Evolutionary conservation across 1,284 basidiomycete genomes (phyloP), one percentile per base, ranked within the genome.

Genomic region (Wolfiporia cocos): DNA sequence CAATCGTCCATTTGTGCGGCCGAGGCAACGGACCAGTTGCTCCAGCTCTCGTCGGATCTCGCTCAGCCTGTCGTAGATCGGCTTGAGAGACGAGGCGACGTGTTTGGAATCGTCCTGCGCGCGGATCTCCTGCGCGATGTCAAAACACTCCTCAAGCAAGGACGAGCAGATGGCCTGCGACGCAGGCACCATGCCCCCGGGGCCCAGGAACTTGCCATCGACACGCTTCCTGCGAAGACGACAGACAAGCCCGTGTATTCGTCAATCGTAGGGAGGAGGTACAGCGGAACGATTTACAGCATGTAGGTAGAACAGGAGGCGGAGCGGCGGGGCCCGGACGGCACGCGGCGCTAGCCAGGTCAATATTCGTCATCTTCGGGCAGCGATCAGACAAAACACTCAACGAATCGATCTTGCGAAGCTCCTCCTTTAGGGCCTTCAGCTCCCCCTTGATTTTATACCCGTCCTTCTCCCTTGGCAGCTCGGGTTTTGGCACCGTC

Each of bases 121-220:
- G 52, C 90, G 88, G 68, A 99, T 93, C 63, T 99, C 95, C 65
- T 99, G 93, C 33, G 83, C 76, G 47, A 98, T 90, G 46, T 99
- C 94, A 63, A 99, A 99, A 62, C 92, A 96, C 57, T 95, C 92
- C 64, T 99, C 95, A 10, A 99, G 71, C 22, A 99, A 69, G 1
- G 94, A 94, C 0, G 83, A 83, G 53, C 86, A 88, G n/a, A 87
- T 64, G 2, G 89, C 90, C 63, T 97, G 94, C 6, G 93, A 95
- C 34, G 86, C 77, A 10, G 94, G 92, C 0, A 97, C 86, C 32
- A 80, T 85, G 31, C 93, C 94, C 15, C 91, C 91, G 10, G 92
- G 92, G 3, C 92, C 92, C 19, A 97, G 71, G 66, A 97, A 98
- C 64, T 96, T 96, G 43, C 94, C 93, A 57, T 98, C 92, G 5